A percentile compares a stretch with the other conserved stretches of the same genome.
These are phyloP conservation scores for Sporothrix brasiliensis DNA, from an alignment of 2,329 filamentous ascomycete species.

Conservation along the genomic window DNA sequence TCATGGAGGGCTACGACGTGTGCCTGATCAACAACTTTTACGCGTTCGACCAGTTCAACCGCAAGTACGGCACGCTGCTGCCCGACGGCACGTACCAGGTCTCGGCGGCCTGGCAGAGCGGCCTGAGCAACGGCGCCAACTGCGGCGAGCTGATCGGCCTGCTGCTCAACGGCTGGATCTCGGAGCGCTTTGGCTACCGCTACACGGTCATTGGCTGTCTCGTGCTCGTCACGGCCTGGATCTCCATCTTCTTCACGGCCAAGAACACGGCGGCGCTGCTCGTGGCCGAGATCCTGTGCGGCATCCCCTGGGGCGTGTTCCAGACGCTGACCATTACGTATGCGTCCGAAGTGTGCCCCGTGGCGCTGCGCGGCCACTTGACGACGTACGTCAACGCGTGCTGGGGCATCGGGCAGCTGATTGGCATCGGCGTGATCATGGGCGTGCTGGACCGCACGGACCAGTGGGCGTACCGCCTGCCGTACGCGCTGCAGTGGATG, in stretches of 20 bases:
- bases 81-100: conserved; percentile 55
- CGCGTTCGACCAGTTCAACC: conserved; percentile 54
- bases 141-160: conserved; percentile 69
- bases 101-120: conserved; percentile 64
- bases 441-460: conserved; percentile 66
- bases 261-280: conserved; percentile 61
- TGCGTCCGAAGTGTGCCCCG: conserved; percentile 72
- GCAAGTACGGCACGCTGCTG: conserved; percentile 57
- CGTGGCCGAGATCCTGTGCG: conserved; percentile 64
- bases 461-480: conserved; percentile 65
- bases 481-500: conserved; percentile 74
- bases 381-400: conserved; percentile 78
- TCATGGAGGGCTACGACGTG: conserved; percentile 89
- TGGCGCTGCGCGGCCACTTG: conserved; percentile 70
- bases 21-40: conserved; percentile 80
- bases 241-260: conserved; percentile 67
- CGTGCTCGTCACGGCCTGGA: conserved; percentile 57
- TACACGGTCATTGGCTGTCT: conserved; percentile 65
- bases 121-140: conserved; percentile 58
- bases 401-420: conserved; percentile 75
- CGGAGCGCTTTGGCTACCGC: conserved; percentile 69
- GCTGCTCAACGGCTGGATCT: conserved; percentile 65
- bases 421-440: conserved; percentile 73
- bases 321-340: conserved; percentile 59
- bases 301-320: conserved; percentile 53